Conservation (phyloP, 1,284 basidiomycete species). For the Veloporphyrellus conicus region DNA sequence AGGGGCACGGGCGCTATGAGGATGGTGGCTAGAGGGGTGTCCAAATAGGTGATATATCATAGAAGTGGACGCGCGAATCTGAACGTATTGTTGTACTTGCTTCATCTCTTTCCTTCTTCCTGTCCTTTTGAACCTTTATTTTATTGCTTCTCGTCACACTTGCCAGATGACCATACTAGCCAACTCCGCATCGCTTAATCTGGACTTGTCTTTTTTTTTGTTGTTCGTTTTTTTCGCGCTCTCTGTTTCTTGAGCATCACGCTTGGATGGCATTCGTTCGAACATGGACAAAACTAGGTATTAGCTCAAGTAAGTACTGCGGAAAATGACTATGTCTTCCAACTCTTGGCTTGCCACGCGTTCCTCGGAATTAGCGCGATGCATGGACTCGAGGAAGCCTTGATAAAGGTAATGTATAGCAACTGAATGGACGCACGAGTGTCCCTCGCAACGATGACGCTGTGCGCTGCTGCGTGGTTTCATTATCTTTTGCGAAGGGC, state of each 20-base stretch:
- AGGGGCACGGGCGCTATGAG: constrained; percentile 41
- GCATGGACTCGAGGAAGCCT: not conserved
- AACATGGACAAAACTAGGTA: not conserved
- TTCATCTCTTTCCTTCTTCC: constrained; percentile 5
- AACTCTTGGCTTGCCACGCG: not conserved
- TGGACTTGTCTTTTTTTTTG: not conserved
- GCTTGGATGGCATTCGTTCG: not conserved
- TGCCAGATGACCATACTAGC: not conserved
- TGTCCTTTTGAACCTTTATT: too few relatives aligned
- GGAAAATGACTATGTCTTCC: not conserved
- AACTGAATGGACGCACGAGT: not conserved
- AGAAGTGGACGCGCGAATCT: constrained; percentile 7
- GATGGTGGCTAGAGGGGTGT: not conserved
- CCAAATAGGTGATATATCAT: constrained; percentile 21
- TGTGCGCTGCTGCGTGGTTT: not conserved
- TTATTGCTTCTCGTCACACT: not conserved
- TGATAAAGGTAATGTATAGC: not conserved
- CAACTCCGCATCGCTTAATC: not conserved
- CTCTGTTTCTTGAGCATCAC: not conserved
- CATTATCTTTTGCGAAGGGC: not conserved
- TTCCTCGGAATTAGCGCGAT: not conserved
- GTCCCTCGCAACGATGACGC: not conserved
- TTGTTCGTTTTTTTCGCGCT: not conserved
- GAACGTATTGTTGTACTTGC: constrained; percentile 17
- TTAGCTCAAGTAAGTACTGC: not conserved